These are phyloP conservation scores for Stylonectria norvegica DNA, from an alignment of 2,329 filamentous ascomycete species.

Conservation along the genomic window DNA sequence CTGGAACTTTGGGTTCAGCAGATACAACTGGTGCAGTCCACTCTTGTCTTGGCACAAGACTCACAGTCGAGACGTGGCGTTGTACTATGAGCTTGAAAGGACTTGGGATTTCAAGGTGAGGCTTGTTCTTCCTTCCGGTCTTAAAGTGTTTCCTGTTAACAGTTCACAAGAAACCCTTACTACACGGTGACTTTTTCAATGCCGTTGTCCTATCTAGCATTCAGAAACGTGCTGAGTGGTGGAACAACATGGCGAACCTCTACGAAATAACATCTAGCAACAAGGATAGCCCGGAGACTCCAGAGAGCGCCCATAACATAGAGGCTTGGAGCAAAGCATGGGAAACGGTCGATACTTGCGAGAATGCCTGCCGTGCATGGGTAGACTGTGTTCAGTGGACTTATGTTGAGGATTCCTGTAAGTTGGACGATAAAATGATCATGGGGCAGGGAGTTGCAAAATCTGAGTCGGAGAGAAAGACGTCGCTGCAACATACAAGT, in stretches of 20 bases:
- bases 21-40: conserved; percentile 23
- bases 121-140: neutral
- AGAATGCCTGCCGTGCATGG: conserved; percentile 22
- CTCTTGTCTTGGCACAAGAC: conserved; percentile 26
- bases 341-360: conserved; percentile 20
- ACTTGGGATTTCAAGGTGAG: conserved; percentile 21
- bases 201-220: conserved; percentile 18
- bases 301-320: conserved; percentile 13
- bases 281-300: conserved; percentile 9
- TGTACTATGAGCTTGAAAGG: conserved; percentile 21
- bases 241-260: conserved; percentile 20
- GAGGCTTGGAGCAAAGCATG: conserved; percentile 18
- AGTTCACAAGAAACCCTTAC: conserved; percentile 14
- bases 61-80: conserved; percentile 22
- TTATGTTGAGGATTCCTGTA: conserved; percentile 24
- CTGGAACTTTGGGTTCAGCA: conserved; percentile 21
- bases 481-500: conserved; percentile 22
- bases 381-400: conserved; percentile 19
- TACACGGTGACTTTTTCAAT: conserved; percentile 23
- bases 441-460: conserved; percentile 23
- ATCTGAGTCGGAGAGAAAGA: conserved; percentile 23
- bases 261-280: conserved; percentile 22
- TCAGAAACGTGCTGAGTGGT: conserved; percentile 18
- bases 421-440: conserved; percentile 24
- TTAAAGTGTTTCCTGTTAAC: neutral